Evolutionary conservation across 2,329 filamentous ascomycete species (phyloP), one percentile per base, ranked within the genome.

Genomic region (Annulohypoxylon truncatum): DNA sequence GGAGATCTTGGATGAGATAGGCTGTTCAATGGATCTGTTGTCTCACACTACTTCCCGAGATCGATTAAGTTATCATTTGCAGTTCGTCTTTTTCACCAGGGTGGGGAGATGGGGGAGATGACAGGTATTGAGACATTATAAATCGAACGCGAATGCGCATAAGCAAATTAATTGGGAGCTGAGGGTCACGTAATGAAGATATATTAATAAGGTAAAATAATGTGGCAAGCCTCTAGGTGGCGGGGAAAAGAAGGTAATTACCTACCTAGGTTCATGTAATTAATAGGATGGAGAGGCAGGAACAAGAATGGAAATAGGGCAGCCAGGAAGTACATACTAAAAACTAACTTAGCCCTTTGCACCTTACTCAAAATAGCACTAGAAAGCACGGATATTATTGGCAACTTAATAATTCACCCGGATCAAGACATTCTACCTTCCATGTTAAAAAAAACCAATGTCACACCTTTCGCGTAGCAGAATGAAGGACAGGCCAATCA

Each of bases 381-480:
- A 12, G 10, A 38, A 38, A 50, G 33, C 48, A 52, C 33, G 40
- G 48, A 53, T 59, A 13, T 46, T 51, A 59, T 47, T 59, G 50
- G 48, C 48, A 61, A 57, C 38, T 33, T 61, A 57, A 54, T 58
- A 51, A 67, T 64, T 62, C 56, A 62, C 22, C 61, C 61, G 57
- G 67, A 42, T 59, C 42, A 54, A 62, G 47, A 65, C 54, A 59
- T 57, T 67, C 51, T 62, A 51, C 51, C 57, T 66, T 65, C 46
- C 65, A 58, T 58, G 56, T 51, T 56, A 57, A 53, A 48, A 52
- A 57, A 57, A 53, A 20, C 56, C 29, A 55, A 64, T 61, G 59
- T 59, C 60, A 63, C 63, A 70, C 62, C 35, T 65, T 63, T 59
- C 53, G 64, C 63, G 61, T 63, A 63, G 44, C 28, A 64, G 31